These are phyloP conservation scores for Fusarium sulawesiense DNA, from an alignment of 2,329 filamentous ascomycete genomes.

Conservation along the genomic window DNA sequence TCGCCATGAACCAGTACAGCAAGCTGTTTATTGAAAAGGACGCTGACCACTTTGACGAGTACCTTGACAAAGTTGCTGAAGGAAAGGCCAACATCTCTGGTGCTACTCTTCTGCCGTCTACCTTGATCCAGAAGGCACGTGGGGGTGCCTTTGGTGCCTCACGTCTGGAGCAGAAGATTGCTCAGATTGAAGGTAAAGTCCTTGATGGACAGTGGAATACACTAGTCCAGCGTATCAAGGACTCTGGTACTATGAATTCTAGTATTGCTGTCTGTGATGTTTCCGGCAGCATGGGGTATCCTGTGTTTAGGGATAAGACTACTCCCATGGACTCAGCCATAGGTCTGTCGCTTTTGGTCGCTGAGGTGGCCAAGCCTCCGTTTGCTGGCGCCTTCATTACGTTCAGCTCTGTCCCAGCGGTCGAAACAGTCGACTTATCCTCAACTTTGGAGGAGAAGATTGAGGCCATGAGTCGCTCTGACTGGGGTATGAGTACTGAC, in stretches of 20 bases:
- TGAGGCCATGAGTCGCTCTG: conserved; percentile 39
- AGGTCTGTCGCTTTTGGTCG: conserved; percentile 66
- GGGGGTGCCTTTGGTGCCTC: fast-evolving
- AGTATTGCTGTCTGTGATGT: conserved; percentile 70
- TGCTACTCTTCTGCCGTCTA: conserved; percentile 65
- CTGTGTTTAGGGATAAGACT: conserved; percentile 58
- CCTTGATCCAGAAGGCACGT: conserved; percentile 52
- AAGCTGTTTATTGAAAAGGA: conserved; percentile 64
- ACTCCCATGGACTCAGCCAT: conserved; percentile 64
- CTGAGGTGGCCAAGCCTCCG: conserved; percentile 63
- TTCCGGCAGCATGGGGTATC: conserved; percentile 62
- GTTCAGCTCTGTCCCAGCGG: conserved; percentile 57
- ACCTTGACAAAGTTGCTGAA: conserved; percentile 60
- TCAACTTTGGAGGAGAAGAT: conserved; percentile 57
- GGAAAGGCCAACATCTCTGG: conserved; percentile 66
- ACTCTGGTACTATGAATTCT: conserved; percentile 63
- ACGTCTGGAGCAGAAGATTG: conserved; percentile 46
- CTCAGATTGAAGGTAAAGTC: conserved; percentile 51
- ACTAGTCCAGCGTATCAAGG: conserved; percentile 67
- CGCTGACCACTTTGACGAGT: conserved; percentile 59
- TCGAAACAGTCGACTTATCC: conserved; percentile 56
- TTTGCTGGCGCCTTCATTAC: conserved; percentile 68
- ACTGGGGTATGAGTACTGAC: conserved; percentile 61
- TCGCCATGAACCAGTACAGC: conserved; percentile 67
- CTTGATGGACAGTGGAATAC: conserved; percentile 66